These are phyloP conservation scores for Dipteronia dyeriana DNA, from an alignment of 345 rosid species.

Conservation along the genomic window DNA sequence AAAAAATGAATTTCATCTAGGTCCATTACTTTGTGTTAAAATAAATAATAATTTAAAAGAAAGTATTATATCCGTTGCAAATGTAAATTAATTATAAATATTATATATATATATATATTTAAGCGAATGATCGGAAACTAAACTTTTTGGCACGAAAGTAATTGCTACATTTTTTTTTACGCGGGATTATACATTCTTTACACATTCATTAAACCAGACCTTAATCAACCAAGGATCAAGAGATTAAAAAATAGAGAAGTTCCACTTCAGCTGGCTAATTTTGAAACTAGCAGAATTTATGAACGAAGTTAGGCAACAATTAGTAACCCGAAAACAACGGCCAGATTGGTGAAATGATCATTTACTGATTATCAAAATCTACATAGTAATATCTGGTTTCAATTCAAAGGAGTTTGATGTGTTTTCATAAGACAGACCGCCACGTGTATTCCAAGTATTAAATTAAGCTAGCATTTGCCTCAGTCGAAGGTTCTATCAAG, in stretches of 20 bases:
- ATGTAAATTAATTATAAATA: no score
- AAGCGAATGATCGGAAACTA: no score
- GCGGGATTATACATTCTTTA: no score
- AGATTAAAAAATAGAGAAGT: background rate
- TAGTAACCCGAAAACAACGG: conserved; percentile 6
- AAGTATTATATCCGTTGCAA: no score
- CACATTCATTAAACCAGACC: no score
- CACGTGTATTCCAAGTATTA: background rate
- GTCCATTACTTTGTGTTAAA: no score
- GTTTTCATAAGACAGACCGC: background rate
- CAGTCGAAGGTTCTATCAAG: background rate
- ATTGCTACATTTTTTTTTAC: no score
- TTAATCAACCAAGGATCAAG: background rate
- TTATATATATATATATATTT: no score
- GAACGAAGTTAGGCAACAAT: conserved; percentile 9
- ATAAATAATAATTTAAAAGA: no score
- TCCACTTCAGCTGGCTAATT: background rate
- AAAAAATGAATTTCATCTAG: no score
- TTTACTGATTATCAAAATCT: background rate
- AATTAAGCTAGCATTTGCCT: background rate
- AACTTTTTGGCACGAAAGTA: no score
- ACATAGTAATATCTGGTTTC: background rate
- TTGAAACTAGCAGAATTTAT: background rate
- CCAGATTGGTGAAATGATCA: conserved; percentile 4
- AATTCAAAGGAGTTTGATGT: background rate